These are phyloP conservation scores for Tylopilus rubrobrunneus DNA, from an alignment of 768 basidiomycete species.

Conservation along the genomic window DNA sequence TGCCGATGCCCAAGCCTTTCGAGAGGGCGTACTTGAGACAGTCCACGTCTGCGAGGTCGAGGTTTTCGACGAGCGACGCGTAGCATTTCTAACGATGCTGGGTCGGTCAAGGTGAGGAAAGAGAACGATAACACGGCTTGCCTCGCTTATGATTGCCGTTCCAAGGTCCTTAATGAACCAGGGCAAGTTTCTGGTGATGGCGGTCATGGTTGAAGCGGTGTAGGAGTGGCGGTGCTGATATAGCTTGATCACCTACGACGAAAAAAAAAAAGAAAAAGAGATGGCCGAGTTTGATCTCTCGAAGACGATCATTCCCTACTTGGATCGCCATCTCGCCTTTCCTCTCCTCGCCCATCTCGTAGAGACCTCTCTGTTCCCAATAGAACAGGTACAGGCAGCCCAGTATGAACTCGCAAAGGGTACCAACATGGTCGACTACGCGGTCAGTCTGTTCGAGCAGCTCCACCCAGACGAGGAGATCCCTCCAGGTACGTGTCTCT, in stretches of 20 bases:
- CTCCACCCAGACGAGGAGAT: slow-evolving; percentile 68
- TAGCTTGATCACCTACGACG: too few relatives aligned
- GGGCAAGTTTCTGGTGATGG: slow-evolving; percentile 81
- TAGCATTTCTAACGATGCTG: slow-evolving; percentile 74
- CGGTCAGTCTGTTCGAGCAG: slow-evolving; percentile 74
- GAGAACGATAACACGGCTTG: slow-evolving; percentile 36
- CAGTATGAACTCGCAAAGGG: slow-evolving; percentile 97
- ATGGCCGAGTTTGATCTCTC: slow-evolving; percentile 93
- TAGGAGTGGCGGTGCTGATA: too few relatives aligned
- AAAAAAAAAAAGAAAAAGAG: slow-evolving; percentile 13
- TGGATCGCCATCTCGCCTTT: slow-evolving; percentile 93
- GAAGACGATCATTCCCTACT: slow-evolving; percentile 82
- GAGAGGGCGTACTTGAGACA: slow-evolving; percentile 92
- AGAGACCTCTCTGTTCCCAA: slow-evolving; percentile 70
- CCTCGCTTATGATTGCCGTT: slow-evolving; percentile 77
- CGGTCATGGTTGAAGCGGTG: slow-evolving; percentile 47
- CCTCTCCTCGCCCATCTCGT: slow-evolving; percentile 88
- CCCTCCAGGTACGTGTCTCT: slow-evolving; percentile 53
- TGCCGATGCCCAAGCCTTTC: slow-evolving; percentile 88
- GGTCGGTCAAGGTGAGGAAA: neutral
- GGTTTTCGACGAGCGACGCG: slow-evolving; percentile 79
- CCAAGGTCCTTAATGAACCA: slow-evolving; percentile 81
- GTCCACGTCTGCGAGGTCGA: slow-evolving; percentile 68
- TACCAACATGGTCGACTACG: slow-evolving; percentile 98
- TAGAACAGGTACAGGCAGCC: slow-evolving; percentile 76